A percentile compares a stretch with the other conserved stretches of the same genome.
phyloP scores from a whole-genome alignment of 805 yeast genomes.

The Tetrapisispora phaffii region DNA sequence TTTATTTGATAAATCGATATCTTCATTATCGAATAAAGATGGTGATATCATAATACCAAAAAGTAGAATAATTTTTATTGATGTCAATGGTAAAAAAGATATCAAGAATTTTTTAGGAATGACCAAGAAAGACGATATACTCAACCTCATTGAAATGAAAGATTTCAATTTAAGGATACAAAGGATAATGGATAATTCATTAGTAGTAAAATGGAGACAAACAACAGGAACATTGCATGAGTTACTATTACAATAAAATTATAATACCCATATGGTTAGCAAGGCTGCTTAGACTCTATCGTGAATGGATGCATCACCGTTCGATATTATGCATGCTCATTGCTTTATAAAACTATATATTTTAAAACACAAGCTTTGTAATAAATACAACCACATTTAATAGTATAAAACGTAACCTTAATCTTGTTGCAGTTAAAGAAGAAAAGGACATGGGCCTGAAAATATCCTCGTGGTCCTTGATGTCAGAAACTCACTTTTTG shows the following conservation, averaged over 20 bases:
- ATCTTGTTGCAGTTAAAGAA: no score
- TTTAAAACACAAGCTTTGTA: no score
- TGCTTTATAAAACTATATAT: no score
- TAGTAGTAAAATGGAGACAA: slow-evolving; percentile 1
- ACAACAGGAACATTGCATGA: background rate
- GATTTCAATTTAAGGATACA: background rate
- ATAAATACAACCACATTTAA: no score
- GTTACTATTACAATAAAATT: background rate
- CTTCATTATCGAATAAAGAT: background rate
- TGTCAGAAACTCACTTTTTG: background rate
- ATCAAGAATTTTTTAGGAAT: background rate
- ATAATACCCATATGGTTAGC: no score
- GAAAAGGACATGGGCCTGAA: no score
- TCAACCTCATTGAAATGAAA: background rate
- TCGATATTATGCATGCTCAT: no score
- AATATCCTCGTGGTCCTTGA: background rate
- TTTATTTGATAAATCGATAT: background rate
- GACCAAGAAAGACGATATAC: background rate
- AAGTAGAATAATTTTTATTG: background rate
- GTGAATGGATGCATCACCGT: no score
- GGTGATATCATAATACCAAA: background rate
- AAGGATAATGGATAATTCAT: background rate
- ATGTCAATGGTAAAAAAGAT: background rate
- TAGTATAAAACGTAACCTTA: no score
- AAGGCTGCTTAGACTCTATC: no score